phyloP scores from a whole-genome alignment of 176 grass and related monocot species.

The Thalia dealbata region DNA sequence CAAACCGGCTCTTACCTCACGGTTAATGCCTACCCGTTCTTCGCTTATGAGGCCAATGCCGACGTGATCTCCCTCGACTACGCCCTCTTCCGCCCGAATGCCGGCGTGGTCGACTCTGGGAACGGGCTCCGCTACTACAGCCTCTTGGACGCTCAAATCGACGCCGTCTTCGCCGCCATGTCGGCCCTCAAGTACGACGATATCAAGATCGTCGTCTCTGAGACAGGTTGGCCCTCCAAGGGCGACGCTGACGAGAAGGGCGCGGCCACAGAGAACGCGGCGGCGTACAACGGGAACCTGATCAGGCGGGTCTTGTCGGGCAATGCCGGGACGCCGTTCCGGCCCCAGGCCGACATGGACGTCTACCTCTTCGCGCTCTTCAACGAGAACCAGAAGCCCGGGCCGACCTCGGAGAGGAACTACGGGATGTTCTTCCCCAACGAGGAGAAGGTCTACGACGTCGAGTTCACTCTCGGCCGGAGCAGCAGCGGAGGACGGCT shows the following conservation, averaged over 20 bases:
- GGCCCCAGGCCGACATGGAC: slow-evolving; percentile 55
- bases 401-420: slow-evolving; percentile 63
- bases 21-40: slow-evolving; percentile 74
- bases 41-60: slow-evolving; percentile 45
- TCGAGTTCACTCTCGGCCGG: slow-evolving; percentile 54
- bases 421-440: slow-evolving; percentile 84
- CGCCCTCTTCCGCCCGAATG: slow-evolving; percentile 34
- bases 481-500: background rate
- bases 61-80: slow-evolving; percentile 42
- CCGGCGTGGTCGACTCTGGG: background rate
- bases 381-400: slow-evolving; percentile 95
- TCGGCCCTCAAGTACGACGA: slow-evolving; percentile 27
- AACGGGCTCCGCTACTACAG: slow-evolving; percentile 61
- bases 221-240: slow-evolving; percentile 92
- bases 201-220: slow-evolving; percentile 57
- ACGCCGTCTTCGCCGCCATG: slow-evolving; percentile 71
- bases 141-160: slow-evolving; percentile 86
- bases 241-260: slow-evolving; percentile 51
- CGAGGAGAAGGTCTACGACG: slow-evolving; percentile 85
- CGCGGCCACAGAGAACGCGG: slow-evolving; percentile 41
- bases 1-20: slow-evolving; percentile 68
- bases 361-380: slow-evolving; percentile 93
- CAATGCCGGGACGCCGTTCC: slow-evolving; percentile 56
- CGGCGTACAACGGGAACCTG: slow-evolving; percentile 78
- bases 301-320: slow-evolving; percentile 66